A percentile compares a stretch with the other conserved stretches of the same genome.
These are phyloP conservation scores for Pythium sukuiense DNA, from an alignment of 352 stramenopile species.

Conservation along the genomic window DNA sequence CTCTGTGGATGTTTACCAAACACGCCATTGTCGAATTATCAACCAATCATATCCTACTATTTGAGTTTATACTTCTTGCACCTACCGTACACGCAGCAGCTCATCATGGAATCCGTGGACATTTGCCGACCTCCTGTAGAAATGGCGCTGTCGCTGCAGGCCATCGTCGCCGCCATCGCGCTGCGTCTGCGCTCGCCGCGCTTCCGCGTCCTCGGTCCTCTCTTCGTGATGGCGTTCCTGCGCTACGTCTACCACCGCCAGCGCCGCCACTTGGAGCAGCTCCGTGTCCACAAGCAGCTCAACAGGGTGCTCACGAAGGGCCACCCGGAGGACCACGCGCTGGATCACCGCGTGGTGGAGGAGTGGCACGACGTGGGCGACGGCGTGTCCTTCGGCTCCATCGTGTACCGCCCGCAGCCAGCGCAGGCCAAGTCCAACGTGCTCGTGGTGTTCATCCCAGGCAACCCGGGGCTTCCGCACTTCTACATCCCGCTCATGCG, in stretches of 20 bases:
- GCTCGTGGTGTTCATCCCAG: slow-evolving; percentile 63
- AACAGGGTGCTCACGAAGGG: slow-evolving; percentile 28
- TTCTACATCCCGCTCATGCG: slow-evolving; percentile 74
- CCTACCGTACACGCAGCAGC: background rate
- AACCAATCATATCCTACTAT: slow-evolving; percentile 11
- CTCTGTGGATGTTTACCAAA: background rate
- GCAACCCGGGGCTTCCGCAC: slow-evolving; percentile 64
- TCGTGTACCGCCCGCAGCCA: slow-evolving; percentile 44
- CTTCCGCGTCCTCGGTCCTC: slow-evolving; percentile 35
- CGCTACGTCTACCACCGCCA: slow-evolving; percentile 48
- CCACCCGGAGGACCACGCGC: slow-evolving; percentile 18
- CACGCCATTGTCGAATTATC: background rate
- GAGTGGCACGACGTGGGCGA: slow-evolving; percentile 56
- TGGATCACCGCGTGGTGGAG: slow-evolving; percentile 28
- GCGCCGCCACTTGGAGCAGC: slow-evolving; percentile 41
- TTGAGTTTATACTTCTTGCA: slow-evolving; percentile 11
- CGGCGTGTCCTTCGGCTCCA: slow-evolving; percentile 41
- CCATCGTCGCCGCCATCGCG: slow-evolving; percentile 5
- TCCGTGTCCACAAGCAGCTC: slow-evolving; percentile 40
- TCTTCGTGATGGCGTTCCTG: slow-evolving; percentile 42
- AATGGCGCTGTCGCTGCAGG: slow-evolving; percentile 14
- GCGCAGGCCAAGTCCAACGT: slow-evolving; percentile 27
- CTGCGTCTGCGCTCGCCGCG: slow-evolving; percentile 19
- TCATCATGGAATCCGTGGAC: background rate
- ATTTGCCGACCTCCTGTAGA: background rate